Evolutionary conservation across 768 basidiomycete genomes (phyloP).

Genomic region (Mycena leptocephala): DNA sequence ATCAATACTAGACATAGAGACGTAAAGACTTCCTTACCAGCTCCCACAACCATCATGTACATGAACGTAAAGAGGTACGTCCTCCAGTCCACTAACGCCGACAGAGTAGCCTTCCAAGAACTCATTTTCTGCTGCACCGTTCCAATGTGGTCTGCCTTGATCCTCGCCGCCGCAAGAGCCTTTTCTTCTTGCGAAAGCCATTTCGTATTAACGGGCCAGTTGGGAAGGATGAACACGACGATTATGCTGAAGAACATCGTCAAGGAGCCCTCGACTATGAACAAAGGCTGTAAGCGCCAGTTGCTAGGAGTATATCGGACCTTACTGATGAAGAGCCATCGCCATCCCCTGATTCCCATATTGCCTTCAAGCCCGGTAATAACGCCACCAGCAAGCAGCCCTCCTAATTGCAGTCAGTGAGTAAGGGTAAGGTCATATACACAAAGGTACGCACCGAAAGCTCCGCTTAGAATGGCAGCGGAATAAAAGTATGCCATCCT

Average conservation of each 20-base stretch:
- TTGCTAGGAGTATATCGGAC: constrained; percentile 8
- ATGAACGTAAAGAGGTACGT: constrained; percentile 33
- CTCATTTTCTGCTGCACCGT: constrained; percentile 28
- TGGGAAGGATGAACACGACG: constrained; percentile 26
- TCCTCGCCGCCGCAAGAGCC: constrained; percentile 30
- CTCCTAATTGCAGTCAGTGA: constrained; percentile 18
- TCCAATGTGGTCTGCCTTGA: constrained; percentile 30
- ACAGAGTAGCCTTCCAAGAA: constrained; percentile 26
- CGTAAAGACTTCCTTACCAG: constrained; percentile 19
- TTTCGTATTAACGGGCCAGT: constrained; percentile 29
- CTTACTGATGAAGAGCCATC: constrained; percentile 33
- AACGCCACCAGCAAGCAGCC: constrained; percentile 30
- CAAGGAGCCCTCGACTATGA: constrained; percentile 30
- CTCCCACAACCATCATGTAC: constrained; percentile 33
- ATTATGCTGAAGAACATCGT: constrained; percentile 32
- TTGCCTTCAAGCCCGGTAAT: constrained; percentile 31
- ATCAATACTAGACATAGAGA: constrained; percentile 11
- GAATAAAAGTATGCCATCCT: constrained; percentile 33
- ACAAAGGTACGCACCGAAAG: constrained; percentile 27
- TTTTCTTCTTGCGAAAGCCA: constrained; percentile 32
- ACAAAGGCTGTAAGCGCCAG: constrained; percentile 19
- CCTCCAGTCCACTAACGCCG: constrained; percentile 28
- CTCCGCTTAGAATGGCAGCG: constrained; percentile 30
- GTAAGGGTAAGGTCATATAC: constrained; percentile 7
- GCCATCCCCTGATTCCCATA: constrained; percentile 33